phyloP scores from a whole-genome alignment of 345 rosid species.

The Eutrema heterophyllum region DNA sequence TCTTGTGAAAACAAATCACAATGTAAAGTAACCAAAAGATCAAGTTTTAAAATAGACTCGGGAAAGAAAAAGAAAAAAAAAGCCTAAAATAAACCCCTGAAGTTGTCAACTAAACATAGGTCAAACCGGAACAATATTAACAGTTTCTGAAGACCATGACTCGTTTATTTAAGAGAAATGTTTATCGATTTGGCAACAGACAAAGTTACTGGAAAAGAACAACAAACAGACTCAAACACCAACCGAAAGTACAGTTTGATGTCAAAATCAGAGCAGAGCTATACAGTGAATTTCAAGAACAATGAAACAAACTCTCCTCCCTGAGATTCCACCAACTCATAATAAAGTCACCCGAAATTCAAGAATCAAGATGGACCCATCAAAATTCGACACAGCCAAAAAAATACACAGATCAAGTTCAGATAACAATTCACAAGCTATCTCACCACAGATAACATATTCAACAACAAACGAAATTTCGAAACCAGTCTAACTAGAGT shows the following conservation, averaged over 20 bases:
- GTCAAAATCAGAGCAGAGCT: slow-evolving; percentile 8
- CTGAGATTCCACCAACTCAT: not conserved
- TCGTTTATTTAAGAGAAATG: not conserved
- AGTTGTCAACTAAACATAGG: not conserved
- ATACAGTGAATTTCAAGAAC: not conserved
- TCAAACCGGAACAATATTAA: not conserved
- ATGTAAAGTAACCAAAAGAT: not conserved
- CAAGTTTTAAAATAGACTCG: not conserved
- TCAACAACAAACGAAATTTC: not conserved
- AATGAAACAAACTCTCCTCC: not conserved
- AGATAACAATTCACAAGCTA: not conserved
- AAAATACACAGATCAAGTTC: slow-evolving; percentile 13
- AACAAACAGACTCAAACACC: not conserved
- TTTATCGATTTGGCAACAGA: not conserved
- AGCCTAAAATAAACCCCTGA: not conserved
- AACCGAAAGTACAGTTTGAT: slow-evolving; percentile 2
- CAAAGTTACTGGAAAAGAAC: not conserved
- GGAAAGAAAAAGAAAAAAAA: not conserved
- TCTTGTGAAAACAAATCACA: not conserved
- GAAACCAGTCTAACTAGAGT: slow-evolving; percentile 12
- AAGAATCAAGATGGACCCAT: slow-evolving; percentile 20
- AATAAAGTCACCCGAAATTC: not conserved
- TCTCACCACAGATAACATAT: not conserved
- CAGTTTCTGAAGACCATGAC: not conserved
- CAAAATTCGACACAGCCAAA: slow-evolving; percentile 18